Conservation (phyloP, 2,329 filamentous ascomycete genomes). For the Fusarium udum region DNA sequence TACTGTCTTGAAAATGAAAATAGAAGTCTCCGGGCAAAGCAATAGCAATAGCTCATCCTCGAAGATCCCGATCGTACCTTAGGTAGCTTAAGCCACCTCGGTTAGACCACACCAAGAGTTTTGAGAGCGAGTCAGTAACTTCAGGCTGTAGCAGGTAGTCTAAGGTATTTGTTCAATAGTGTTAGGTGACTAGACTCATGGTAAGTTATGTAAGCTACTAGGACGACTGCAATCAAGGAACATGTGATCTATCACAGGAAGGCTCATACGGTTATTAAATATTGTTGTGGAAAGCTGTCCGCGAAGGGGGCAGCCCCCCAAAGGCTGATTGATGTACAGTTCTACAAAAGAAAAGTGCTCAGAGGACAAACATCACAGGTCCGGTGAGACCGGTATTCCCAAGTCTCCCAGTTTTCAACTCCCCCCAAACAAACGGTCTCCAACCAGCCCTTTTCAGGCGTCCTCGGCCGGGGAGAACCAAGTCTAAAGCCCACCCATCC, state of each 20-base stretch:
- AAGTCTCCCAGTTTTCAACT: constrained; percentile 36
- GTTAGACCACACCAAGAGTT: background rate
- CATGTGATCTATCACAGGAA: background rate
- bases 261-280: constrained; percentile 7
- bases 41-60: background rate
- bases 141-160: background rate
- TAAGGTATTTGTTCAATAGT: background rate
- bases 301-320: constrained; percentile 24
- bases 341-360: constrained; percentile 47
- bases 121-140: background rate
- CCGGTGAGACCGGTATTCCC: constrained; percentile 35
- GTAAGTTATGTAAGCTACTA: background rate
- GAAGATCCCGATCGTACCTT: background rate
- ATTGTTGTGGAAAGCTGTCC: constrained; percentile 32
- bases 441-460: constrained; percentile 37
- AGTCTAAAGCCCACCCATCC: constrained; percentile 39
- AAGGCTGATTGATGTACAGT: constrained; percentile 46
- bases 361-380: constrained; percentile 40
- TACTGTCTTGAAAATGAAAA: background rate
- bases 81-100: background rate
- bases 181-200: background rate
- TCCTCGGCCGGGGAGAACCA: constrained; percentile 29
- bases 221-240: background rate
- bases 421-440: constrained; percentile 35
- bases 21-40: background rate